phyloP scores from a whole-genome alignment of 2,329 filamentous ascomycete species.

The Colletotrichum siamense region DNA sequence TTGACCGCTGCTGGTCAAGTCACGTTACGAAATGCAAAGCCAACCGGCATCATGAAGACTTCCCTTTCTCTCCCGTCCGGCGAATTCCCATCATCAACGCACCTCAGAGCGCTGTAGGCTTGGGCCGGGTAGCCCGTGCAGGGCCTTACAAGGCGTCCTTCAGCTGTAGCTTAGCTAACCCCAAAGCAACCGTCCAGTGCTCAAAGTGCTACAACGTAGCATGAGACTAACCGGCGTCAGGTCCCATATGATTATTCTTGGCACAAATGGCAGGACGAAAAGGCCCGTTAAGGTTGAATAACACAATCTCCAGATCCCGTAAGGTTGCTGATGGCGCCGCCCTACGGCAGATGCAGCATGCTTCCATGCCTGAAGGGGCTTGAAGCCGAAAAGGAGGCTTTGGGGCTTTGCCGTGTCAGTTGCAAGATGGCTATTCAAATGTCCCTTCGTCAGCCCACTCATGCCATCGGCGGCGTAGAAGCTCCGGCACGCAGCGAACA shows the following conservation, averaged over 20 bases:
- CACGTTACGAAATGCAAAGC: not conserved
- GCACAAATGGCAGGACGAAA: not conserved
- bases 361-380: not conserved
- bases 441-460: not conserved
- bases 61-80: not conserved
- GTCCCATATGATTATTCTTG: constrained; percentile 5
- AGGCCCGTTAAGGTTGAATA: not conserved
- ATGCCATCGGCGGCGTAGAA: not conserved
- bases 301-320: not conserved
- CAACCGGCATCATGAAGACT: not conserved
- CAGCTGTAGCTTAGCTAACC: constrained; percentile 2
- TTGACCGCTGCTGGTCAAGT: not conserved
- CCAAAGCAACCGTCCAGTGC: not conserved
- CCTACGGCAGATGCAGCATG: not conserved
- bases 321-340: not conserved
- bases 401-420: not conserved
- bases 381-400: not conserved
- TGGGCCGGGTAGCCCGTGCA: not conserved
- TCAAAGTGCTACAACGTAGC: constrained; percentile 17
- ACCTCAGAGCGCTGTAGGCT: not conserved
- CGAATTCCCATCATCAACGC: not conserved
- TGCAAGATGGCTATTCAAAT: not conserved
- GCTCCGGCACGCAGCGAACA: not conserved
- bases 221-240: not conserved
- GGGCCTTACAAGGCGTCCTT: not conserved